Evolutionary conservation across 257 asterid species (phyloP).

Genomic region (Solanum piurae): DNA sequence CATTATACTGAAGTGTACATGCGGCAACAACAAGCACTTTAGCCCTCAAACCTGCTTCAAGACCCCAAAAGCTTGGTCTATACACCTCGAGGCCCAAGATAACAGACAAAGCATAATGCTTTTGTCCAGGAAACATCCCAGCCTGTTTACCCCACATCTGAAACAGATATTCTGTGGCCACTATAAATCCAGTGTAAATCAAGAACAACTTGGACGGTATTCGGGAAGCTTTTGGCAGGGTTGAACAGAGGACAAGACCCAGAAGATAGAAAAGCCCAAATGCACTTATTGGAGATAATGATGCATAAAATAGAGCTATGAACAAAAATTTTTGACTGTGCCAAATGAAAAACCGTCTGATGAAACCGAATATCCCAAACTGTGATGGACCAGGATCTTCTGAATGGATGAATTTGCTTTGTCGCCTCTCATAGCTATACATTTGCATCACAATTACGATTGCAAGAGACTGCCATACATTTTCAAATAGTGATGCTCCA

Average conservation of each 20-base stretch:
- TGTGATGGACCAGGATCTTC: slow-evolving; percentile 48
- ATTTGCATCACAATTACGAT: slow-evolving; percentile 93
- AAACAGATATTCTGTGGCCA: slow-evolving; percentile 70
- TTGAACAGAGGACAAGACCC: slow-evolving; percentile 63
- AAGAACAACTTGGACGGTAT: slow-evolving; percentile 80
- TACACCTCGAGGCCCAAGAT: slow-evolving; percentile 80
- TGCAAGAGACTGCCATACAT: slow-evolving; percentile 90
- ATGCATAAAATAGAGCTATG: slow-evolving; percentile 69
- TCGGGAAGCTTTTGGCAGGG: slow-evolving; percentile 72
- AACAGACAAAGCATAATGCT: slow-evolving; percentile 50
- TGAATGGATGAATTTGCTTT: slow-evolving; percentile 54
- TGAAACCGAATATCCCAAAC: slow-evolving; percentile 71
- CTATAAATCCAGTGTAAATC: slow-evolving; percentile 71
- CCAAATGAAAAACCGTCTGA: slow-evolving; percentile 79
- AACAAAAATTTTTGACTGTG: slow-evolving; percentile 84
- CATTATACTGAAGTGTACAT: slow-evolving; percentile 88
- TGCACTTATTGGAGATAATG: slow-evolving; percentile 83
- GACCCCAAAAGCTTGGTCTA: slow-evolving; percentile 56
- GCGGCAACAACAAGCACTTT: slow-evolving; percentile 88
- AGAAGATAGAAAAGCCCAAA: slow-evolving; percentile 79
- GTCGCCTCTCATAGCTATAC: slow-evolving; percentile 96
- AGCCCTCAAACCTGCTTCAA: slow-evolving; percentile 84
- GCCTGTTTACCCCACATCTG: slow-evolving; percentile 94
- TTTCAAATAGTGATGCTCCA: slow-evolving; percentile 52
- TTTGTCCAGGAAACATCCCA: slow-evolving; percentile 91